Evolutionary conservation across 1,284 basidiomycete genomes (phyloP), one percentile per base, ranked within the genome.

Genomic region (Boletus sp.): DNA sequence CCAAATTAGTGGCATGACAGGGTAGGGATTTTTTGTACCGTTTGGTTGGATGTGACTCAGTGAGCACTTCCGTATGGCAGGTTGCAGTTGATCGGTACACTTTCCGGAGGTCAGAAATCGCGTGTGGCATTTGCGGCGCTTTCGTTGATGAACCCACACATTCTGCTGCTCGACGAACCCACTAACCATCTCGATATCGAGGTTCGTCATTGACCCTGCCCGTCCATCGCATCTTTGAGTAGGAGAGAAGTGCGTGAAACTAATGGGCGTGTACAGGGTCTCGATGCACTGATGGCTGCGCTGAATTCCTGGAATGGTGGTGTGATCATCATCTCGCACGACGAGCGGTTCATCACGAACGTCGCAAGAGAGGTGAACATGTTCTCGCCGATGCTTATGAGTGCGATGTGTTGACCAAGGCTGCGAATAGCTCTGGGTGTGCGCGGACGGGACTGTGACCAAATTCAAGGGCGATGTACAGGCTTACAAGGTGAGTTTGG

Each of bases 131-230:
- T 99, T 68, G 85, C 95, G 1, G 78, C 88, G n/a, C 71, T 99
- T 35, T 92, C 90, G 35, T 72, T 98, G 60, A 88, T 89, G 68
- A 80, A 82, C 46, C 93, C 94, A 1, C 93, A 96, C 61, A 81
- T 97, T 53, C 68, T 97, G 54, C 72, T 96, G 44, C 77, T 97
- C 45, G 94, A 97, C 69, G 92, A 95, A 83, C 95, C 95, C 52
- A 96, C 94, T 59, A 98, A 98, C 76, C 95, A 98, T 71, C 74
- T 98, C 68, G 94, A 97, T 85, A 93, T 94, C 55, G 89, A 92
- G 75, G 83, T 82, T 56, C 50, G 68, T 39, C 26, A 37, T 40
- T 22, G 10, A 26, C 5, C 9, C 17, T 23, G 7, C 19, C 5
- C 8, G 1, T 25, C 12, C 2, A 19, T 32, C 7, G 16, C 19